Conservation (phyloP, 169 alveolate species). For the Cryptosporidium ubiquitum region DNA sequence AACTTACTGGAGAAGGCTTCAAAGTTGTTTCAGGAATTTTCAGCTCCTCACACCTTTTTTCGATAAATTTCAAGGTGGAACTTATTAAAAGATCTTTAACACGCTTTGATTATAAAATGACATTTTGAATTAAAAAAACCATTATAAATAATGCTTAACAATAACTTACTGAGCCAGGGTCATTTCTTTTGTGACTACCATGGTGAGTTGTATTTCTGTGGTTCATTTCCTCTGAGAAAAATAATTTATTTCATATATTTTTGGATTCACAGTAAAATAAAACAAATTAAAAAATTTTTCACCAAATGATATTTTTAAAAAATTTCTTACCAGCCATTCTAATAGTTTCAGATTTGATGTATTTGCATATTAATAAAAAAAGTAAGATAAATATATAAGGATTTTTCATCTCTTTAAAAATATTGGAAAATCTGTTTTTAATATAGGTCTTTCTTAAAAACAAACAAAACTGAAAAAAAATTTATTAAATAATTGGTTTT, state of each 20-base stretch:
- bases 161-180: neutral
- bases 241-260: neutral
- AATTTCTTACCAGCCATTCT: constrained; percentile 5
- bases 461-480: no score
- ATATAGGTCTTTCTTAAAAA: no score
- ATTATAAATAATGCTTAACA: neutral
- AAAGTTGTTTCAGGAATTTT: constrained; percentile 32
- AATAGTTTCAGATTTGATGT: neutral
- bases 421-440: neutral
- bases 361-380: neutral
- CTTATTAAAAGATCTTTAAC: constrained; percentile 16
- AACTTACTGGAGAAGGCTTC: constrained; percentile 45
- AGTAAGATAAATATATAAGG: neutral
- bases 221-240: neutral
- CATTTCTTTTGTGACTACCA: neutral
- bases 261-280: neutral
- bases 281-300: no score
- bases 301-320: neutral
- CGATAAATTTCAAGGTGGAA: constrained; percentile 25
- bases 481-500: no score
- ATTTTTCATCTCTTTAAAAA: neutral
- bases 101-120: neutral
- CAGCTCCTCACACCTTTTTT: constrained; percentile 30
- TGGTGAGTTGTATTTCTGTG: neutral
- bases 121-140: neutral